Conservation (phyloP, 2,329 filamentous ascomycete genomes). For the Botrytis cinerea region DNA sequence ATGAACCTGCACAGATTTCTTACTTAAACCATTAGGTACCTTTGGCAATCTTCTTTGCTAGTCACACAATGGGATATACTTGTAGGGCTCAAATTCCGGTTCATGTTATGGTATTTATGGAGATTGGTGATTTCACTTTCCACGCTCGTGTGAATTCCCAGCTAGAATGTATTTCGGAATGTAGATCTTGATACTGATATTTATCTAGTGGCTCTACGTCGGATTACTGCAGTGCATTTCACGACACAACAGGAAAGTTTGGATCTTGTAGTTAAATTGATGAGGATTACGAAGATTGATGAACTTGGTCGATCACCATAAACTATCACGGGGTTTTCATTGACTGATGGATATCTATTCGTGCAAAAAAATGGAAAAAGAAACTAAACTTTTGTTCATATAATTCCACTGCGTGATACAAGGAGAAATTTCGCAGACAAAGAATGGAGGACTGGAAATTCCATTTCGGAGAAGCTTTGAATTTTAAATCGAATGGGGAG, state of each 20-base stretch:
- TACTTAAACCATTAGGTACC: too few relatives aligned
- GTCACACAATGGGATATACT: background rate
- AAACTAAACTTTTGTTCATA: too few relatives aligned
- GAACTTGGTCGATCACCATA: too few relatives aligned
- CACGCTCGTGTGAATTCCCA: background rate
- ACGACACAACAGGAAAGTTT: background rate
- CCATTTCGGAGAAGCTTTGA: background rate
- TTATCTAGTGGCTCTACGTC: background rate
- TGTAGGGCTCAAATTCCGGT: background rate
- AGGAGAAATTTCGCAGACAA: too few relatives aligned
- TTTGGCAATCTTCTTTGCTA: background rate
- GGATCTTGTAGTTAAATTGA: background rate
- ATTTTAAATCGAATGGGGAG: background rate
- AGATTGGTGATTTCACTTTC: background rate
- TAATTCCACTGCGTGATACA: too few relatives aligned
- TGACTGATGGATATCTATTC: too few relatives aligned
- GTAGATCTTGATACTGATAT: background rate
- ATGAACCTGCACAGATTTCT: too few relatives aligned
- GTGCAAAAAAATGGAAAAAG: too few relatives aligned
- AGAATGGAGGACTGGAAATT: too few relatives aligned
- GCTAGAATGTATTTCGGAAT: background rate
- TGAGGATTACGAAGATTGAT: too few relatives aligned
- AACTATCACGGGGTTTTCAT: too few relatives aligned
- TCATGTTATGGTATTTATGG: background rate
- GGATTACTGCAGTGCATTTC: background rate